Base-by-base conservation (phyloP, 176 grass and related monocot genomes). In the Microstegium vimineum region DNA sequence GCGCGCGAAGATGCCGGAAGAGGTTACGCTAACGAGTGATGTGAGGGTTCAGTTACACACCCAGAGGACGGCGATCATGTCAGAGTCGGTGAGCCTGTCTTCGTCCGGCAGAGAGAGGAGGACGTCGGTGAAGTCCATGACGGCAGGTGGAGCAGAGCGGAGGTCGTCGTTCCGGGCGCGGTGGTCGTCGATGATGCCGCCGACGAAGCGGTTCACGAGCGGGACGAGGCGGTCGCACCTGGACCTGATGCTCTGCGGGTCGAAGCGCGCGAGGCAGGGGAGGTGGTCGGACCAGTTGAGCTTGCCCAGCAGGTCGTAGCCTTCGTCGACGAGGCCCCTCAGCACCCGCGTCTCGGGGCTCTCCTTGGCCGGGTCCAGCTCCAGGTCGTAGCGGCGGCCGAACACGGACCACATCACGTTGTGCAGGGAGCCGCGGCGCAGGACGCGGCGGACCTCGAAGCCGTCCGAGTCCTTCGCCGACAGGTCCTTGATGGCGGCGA, bases 201-300 rank as follows among this genome's bases (percentile, higher is more conserved):
- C 69, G 70, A 98, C 92, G 88, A 95, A 91, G 26, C 76, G 79
- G 84, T 91, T 82, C 1, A 98, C 95, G 30, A 62, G 84, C 3
- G 88, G 82, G 45, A 91, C 92, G 25, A 98, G 90, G 42, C 52
- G 67, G 66, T 74, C 36, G 86, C 92, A 98, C 23, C 92, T 49
- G 17, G 87, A 74, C 3, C 92, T 72, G 78, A 80, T 93, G 37
- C 64, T 5, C 82, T 95, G 92, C 36, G 80, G 81, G 82, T 98
- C 90, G 41, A 98, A 85, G 60, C 75, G 54, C 4, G 92, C 88
- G 26, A 98, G 82, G 64, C 83, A 76, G 2, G 89, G 92, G 42
- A 98, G 91, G 79, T 98, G 92, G 84, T 98, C 95, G 28, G 95
- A 95, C 92, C 95, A 98, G 77, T 93, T 95, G 82, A 93, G 74